Conservation (phyloP, 73 alveolate genomes). For the Paraurostyla sp. region DNA sequence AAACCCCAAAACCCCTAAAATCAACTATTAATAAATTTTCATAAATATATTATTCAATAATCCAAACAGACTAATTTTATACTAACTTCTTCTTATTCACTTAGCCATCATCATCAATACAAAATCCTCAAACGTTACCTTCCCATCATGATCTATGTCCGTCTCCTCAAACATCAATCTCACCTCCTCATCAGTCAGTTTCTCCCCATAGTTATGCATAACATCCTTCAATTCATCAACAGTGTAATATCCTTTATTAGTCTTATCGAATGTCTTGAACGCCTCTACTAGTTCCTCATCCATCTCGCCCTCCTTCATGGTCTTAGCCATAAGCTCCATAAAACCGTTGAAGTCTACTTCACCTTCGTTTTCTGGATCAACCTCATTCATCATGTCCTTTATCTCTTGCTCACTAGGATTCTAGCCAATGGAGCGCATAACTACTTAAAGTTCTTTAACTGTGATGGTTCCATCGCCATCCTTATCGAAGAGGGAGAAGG, state of each 20-base stretch:
- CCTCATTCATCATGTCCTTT: constrained; percentile 83
- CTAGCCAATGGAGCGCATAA: constrained; percentile 97
- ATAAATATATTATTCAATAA: no score
- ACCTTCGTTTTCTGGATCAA: constrained; percentile 98
- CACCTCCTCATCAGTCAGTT: constrained; percentile 77
- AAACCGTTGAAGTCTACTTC: constrained; percentile 98
- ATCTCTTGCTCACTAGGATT: constrained; percentile 98
- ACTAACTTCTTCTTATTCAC: constrained; percentile 22
- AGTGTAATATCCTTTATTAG: constrained; percentile 73
- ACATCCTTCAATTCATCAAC: constrained; percentile 78
- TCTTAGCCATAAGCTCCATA: constrained; percentile 97
- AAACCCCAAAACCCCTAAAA: no score
- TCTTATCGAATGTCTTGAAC: constrained; percentile 89
- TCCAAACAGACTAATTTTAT: no score
- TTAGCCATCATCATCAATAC: constrained; percentile 81
- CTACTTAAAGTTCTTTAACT: constrained; percentile 97
- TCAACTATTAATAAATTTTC: no score
- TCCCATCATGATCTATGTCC: constrained; percentile 74
- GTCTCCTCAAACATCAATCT: constrained; percentile 78
- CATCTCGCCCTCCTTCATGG: constrained; percentile 95
- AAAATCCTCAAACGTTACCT: constrained; percentile 77
- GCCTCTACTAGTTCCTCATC: constrained; percentile 94
- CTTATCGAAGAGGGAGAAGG: constrained; percentile 96
- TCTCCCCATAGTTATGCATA: constrained; percentile 80
- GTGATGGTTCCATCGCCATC: constrained; percentile 98